phyloP scores from a whole-genome alignment of 805 yeast species.

The Cyberlindnera suaveolens region DNA sequence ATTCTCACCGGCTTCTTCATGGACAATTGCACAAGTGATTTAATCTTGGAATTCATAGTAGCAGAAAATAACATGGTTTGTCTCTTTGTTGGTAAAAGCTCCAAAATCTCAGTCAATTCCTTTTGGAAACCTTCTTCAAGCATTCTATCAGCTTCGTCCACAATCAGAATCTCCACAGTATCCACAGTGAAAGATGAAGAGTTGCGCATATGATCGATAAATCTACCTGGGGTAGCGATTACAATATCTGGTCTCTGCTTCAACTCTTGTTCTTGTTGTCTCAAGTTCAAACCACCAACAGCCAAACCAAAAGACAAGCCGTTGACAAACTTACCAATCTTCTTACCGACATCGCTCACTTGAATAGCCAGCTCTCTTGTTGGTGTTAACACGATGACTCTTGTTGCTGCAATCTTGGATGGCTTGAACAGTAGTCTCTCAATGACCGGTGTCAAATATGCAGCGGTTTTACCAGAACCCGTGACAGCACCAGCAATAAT shows the following conservation, averaged over 20 bases:
- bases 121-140: conserved; percentile 97
- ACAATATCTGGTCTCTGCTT: conserved; percentile 92
- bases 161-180: conserved; percentile 81
- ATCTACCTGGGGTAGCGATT: conserved; percentile 97
- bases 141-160: conserved; percentile 99
- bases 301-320: conserved; percentile 88
- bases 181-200: conserved; percentile 91
- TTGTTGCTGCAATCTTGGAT: conserved; percentile 74
- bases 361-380: conserved; percentile 98
- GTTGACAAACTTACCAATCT: conserved; percentile 68
- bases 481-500: conserved; percentile 99
- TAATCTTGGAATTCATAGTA: conserved; percentile 93
- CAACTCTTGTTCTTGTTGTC: conserved; percentile 93
- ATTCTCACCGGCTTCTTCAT: conserved; percentile 87
- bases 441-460: conserved; percentile 91
- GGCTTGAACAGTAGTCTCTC: conserved; percentile 91
- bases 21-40: conserved; percentile 80
- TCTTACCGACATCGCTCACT: conserved; percentile 88
- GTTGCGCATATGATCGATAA: conserved; percentile 93
- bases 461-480: conserved; percentile 99
- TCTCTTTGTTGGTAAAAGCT: conserved; percentile 81
- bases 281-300: conserved; percentile 93
- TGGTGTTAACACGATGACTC: conserved; percentile 89
- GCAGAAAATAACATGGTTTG: conserved; percentile 96
- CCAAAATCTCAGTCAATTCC: conserved; percentile 85